These are phyloP conservation scores for Pythium oligandrum DNA, from an alignment of 352 stramenopile genomes.

Conservation along the genomic window DNA sequence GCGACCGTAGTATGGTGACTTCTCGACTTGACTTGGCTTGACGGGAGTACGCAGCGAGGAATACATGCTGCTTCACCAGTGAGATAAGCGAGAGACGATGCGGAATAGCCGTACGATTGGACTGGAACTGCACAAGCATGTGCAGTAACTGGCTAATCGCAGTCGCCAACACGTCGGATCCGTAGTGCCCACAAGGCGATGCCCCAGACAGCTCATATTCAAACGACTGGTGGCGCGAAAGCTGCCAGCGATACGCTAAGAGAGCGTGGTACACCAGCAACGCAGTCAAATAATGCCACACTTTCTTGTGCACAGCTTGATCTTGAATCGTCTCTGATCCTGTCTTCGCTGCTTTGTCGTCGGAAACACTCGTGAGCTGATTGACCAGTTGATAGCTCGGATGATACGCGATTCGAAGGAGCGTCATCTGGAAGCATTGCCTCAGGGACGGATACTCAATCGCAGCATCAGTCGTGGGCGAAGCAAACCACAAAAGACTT, in stretches of 20 bases:
- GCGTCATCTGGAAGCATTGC: slow-evolving; percentile 32
- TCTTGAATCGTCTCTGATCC: slow-evolving; percentile 4
- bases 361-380: background rate
- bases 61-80: slow-evolving; percentile 12
- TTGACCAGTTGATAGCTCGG: slow-evolving; percentile 14
- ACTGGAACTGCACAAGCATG: slow-evolving; percentile 1
- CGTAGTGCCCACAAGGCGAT: slow-evolving; percentile 1
- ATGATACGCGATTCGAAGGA: slow-evolving; percentile 35
- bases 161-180: slow-evolving; percentile 12
- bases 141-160: slow-evolving; percentile 16
- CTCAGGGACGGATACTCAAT: slow-evolving; percentile 20
- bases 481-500: slow-evolving; percentile 5
- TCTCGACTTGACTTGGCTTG: slow-evolving; percentile 4
- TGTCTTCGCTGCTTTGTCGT: slow-evolving; percentile 1
- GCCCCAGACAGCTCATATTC: slow-evolving; percentile 3
- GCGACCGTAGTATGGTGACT: slow-evolving; percentile 2
- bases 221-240: slow-evolving; percentile 10
- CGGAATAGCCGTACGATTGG: background rate
- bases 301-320: slow-evolving; percentile 1
- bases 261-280: slow-evolving; percentile 41
- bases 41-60: slow-evolving; percentile 11
- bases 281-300: slow-evolving; percentile 28
- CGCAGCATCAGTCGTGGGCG: slow-evolving; percentile 3
- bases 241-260: slow-evolving; percentile 22
- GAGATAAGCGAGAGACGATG: background rate